Evolutionary conservation across 768 basidiomycete genomes (phyloP).

Genomic region (Pisolithus tinctorius): DNA sequence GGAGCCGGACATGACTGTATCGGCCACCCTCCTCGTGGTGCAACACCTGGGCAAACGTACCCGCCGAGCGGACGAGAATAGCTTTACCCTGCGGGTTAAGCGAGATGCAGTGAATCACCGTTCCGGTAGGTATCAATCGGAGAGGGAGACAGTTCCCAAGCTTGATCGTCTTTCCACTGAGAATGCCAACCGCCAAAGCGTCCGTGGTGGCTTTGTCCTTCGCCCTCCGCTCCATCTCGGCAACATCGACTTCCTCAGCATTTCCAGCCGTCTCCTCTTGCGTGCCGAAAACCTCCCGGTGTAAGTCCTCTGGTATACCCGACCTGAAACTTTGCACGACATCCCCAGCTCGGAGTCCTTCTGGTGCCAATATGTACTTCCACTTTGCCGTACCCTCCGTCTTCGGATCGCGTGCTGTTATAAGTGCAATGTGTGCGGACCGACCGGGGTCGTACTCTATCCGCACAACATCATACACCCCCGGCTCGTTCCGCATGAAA

Average conservation of each 20-base stretch:
- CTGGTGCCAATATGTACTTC: slow-evolving; percentile 91
- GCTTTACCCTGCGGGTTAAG: slow-evolving; percentile 71
- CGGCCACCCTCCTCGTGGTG: slow-evolving; percentile 63
- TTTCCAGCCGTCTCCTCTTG: slow-evolving; percentile 8
- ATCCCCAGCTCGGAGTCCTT: slow-evolving; percentile 84
- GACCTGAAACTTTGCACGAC: slow-evolving; percentile 78
- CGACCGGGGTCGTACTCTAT: slow-evolving; percentile 97
- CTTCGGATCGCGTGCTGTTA: slow-evolving; percentile 53
- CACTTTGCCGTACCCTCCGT: slow-evolving; percentile 54
- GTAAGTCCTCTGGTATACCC: slow-evolving; percentile 73
- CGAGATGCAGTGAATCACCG: slow-evolving; percentile 81
- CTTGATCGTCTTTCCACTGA: slow-evolving; percentile 78
- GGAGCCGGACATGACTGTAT: slow-evolving; percentile 79
- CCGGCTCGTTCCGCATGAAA: slow-evolving; percentile 71
- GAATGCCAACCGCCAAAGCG: slow-evolving; percentile 74
- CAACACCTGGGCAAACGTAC: slow-evolving; percentile 77
- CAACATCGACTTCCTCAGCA: slow-evolving; percentile 12
- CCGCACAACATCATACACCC: slow-evolving; percentile 82
- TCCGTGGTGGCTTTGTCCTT: slow-evolving; percentile 37
- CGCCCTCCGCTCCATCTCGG: slow-evolving; percentile 16
- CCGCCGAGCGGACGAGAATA: slow-evolving; percentile 84
- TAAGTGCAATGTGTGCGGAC: slow-evolving; percentile 88
- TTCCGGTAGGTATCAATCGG: slow-evolving; percentile 86
- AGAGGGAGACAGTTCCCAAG: slow-evolving; percentile 92
- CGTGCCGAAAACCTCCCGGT: slow-evolving; percentile 32